These are phyloP conservation scores for Syncephalastrum racemosum DNA, from an alignment of 371 early-diverging fungal species.

Conservation along the genomic window DNA sequence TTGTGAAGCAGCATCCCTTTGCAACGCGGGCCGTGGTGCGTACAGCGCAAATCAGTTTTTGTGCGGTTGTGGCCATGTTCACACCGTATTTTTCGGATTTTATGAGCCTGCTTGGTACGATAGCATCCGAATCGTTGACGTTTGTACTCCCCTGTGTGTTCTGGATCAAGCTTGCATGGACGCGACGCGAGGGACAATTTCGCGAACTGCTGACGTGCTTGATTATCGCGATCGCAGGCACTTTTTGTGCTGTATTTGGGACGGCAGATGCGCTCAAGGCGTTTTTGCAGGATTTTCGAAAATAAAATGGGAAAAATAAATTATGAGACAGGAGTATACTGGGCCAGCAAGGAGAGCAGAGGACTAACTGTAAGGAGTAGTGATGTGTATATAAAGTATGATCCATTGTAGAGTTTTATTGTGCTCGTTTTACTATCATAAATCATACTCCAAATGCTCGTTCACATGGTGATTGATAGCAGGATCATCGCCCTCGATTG, in stretches of 20 bases:
- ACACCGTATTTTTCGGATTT: constrained; percentile 83
- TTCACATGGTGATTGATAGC: constrained; percentile 54
- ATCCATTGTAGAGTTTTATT: no score
- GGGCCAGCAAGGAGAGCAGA: no score
- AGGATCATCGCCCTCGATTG: constrained; percentile 48
- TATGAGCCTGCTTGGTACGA: constrained; percentile 79
- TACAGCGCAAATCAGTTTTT: constrained; percentile 46
- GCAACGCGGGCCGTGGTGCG: constrained; percentile 56
- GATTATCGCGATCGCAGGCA: constrained; percentile 58
- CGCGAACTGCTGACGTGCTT: constrained; percentile 54
- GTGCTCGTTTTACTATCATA: background rate
- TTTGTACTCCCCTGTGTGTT: constrained; percentile 83
- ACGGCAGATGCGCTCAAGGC: constrained; percentile 67
- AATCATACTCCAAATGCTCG: constrained; percentile 32
- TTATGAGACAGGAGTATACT: no score
- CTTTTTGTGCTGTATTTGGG: constrained; percentile 69
- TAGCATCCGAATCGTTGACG: constrained; percentile 72
- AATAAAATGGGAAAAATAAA: background rate
- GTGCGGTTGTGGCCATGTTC: constrained; percentile 61
- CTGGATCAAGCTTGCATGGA: constrained; percentile 71
- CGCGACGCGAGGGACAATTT: constrained; percentile 25
- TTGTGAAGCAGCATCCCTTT: constrained; percentile 13
- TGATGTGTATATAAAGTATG: no score
- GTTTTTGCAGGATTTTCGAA: constrained; percentile 34
- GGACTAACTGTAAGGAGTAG: no score